Base-by-base conservation (phyloP, 225 moss, liverwort and hornwort species). In the Polytrichum formosum region DNA sequence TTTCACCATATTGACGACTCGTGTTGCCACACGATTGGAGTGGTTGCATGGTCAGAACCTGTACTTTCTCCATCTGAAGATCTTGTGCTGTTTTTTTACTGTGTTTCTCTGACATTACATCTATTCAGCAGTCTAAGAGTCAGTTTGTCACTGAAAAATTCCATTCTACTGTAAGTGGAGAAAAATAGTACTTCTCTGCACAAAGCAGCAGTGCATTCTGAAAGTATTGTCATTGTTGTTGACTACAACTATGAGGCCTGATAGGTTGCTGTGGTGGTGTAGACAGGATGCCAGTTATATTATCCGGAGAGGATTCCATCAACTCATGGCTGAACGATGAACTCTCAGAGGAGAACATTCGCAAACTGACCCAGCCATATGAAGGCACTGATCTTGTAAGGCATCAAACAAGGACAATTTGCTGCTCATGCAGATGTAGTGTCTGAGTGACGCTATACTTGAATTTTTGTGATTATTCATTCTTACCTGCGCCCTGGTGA, bases 201-300 rank as follows among this genome's bases (percentile, higher is more conserved):
- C 46, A 16, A 46, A 46, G 46, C 46, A 16, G 46, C 46, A 46
- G 46, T 46, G 1, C 9, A 9, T 2, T 2, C 9, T 8, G 35
- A 5, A 56, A 56, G 21, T 21, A n/a, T 59, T 19, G 63, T 63
- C 25, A 28, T 69, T 28, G 37, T 53, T 73, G 54, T 18, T 70
- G 1, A 17, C n/a, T 31, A 31, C 75, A 60, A 72, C 46, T 60
- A 37, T 18, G 23, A 73, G 30, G 55, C 67, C 67, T 76, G 64
- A 76, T 63, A 54, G 67, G 69, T 79, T 61, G 54, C 46, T 73
- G 65, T 70, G 62, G 60, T 26, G 74, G 28, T 78, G 73, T 79
- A 98, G 98, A 98, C 73, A 94, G 98, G 81, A 98, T 98, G 98
- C 98, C 98, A 5, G 98, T 98, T 30, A 88, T 98, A 64, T 78